phyloP scores from a whole-genome alignment of 129 eudicot genomes.

The Gnaphalium uliginosum region DNA sequence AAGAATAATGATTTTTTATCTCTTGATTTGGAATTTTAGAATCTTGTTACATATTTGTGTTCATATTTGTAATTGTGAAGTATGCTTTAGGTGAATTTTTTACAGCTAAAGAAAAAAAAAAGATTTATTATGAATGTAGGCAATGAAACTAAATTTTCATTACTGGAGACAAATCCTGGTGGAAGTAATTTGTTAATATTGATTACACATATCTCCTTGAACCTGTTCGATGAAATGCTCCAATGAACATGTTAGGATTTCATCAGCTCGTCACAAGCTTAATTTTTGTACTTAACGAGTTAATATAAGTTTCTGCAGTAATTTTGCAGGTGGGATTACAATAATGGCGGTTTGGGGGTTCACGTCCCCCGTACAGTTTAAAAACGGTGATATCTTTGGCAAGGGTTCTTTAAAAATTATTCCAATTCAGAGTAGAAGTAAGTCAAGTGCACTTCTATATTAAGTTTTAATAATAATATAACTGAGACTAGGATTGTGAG shows the following conservation, averaged over 20 bases:
- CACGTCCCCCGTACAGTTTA: neutral
- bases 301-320: neutral
- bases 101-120: too few relatives aligned
- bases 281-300: neutral
- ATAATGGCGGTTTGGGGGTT: neutral
- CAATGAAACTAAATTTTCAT: neutral
- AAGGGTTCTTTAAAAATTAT: neutral
- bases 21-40: too few relatives aligned
- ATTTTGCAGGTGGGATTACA: neutral
- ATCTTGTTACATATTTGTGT: too few relatives aligned
- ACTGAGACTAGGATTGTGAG: neutral
- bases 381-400: neutral
- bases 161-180: neutral
- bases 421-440: neutral
- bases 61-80: too few relatives aligned
- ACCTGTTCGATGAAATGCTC: constrained; percentile 1
- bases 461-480: neutral
- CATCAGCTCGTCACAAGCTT: neutral
- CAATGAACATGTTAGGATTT: neutral
- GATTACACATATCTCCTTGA: neutral
- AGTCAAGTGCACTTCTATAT: neutral
- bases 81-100: too few relatives aligned
- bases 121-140: neutral
- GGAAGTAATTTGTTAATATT: neutral
- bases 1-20: neutral